Conservation (phyloP, 2,329 filamentous ascomycete species). For the Ciborinia camelliae region DNA sequence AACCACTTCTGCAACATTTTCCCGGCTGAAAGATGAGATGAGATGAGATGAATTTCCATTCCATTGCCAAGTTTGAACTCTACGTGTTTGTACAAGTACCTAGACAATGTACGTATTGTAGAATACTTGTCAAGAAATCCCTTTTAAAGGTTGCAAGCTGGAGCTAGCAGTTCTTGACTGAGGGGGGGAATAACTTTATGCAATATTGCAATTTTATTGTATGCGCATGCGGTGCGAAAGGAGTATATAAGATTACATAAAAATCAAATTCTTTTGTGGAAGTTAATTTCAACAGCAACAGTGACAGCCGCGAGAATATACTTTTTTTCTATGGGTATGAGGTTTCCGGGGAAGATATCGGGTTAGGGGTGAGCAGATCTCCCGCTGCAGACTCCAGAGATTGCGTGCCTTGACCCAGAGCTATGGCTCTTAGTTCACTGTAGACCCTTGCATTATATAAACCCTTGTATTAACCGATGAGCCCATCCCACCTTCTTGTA, state of each 20-base stretch:
- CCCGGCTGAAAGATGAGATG: not conserved
- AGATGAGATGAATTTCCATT: too few species aligned
- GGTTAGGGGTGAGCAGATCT: not conserved
- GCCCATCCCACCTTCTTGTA: not conserved
- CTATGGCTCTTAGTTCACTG: not conserved
- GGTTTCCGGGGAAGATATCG: not conserved
- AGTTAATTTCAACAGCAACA: not conserved
- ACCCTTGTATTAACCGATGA: not conserved
- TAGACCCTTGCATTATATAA: not conserved
- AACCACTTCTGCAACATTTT: not conserved
- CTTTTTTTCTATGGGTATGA: not conserved
- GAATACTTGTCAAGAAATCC: not conserved
- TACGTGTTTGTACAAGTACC: not conserved
- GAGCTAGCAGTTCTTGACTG: not conserved
- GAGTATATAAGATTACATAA: not conserved
- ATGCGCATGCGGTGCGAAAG: not conserved
- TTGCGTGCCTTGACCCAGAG: not conserved
- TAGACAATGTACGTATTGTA: too few species aligned
- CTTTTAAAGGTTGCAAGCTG: not conserved
- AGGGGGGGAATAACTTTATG: not conserved
- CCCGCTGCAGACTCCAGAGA: not conserved
- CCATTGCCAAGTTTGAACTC: not conserved
- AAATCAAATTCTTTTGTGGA: not conserved
- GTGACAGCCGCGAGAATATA: too few species aligned
- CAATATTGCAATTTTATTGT: not conserved